Conservation (phyloP, 345 rosid species). For the Salix viminalis region DNA sequence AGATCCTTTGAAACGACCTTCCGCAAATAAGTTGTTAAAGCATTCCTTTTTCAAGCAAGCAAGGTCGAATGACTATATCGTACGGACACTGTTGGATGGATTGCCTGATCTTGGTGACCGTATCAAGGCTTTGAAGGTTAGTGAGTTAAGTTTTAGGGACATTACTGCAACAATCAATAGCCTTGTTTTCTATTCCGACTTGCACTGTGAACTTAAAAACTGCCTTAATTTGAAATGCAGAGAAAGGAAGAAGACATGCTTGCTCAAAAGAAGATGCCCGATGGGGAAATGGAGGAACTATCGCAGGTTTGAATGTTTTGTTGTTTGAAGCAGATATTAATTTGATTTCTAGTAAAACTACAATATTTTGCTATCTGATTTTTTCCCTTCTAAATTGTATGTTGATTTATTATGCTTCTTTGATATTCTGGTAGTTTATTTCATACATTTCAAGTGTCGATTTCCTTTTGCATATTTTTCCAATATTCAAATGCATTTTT, state of each 20-base stretch:
- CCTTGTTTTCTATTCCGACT: neutral
- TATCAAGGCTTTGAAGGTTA: conserved; percentile 80
- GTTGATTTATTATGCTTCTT: neutral
- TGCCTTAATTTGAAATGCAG: conserved; percentile 39
- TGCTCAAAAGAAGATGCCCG: conserved; percentile 97
- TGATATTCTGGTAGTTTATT: neutral
- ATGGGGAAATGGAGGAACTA: conserved; percentile 84
- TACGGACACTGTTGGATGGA: conserved; percentile 76
- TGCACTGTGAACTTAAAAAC: conserved; percentile 14
- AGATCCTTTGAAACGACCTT: conserved; percentile 93
- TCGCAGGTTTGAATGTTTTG: conserved; percentile 60
- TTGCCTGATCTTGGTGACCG: conserved; percentile 94
- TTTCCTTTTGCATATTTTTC: neutral
- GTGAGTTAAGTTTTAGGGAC: neutral
- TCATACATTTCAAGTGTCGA: neutral
- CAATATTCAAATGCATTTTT: no score
- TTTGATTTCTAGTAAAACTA: neutral
- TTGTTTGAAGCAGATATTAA: neutral
- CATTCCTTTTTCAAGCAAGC: conserved; percentile 99
- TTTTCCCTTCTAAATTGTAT: neutral
- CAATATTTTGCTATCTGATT: neutral
- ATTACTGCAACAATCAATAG: neutral
- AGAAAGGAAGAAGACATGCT: conserved; percentile 98
- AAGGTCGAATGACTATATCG: conserved; percentile 76
- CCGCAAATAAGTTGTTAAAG: conserved; percentile 72